Evolutionary conservation across 1,139 yeast species (phyloP).

Genomic region (Suhomyces bokatorum): DNA sequence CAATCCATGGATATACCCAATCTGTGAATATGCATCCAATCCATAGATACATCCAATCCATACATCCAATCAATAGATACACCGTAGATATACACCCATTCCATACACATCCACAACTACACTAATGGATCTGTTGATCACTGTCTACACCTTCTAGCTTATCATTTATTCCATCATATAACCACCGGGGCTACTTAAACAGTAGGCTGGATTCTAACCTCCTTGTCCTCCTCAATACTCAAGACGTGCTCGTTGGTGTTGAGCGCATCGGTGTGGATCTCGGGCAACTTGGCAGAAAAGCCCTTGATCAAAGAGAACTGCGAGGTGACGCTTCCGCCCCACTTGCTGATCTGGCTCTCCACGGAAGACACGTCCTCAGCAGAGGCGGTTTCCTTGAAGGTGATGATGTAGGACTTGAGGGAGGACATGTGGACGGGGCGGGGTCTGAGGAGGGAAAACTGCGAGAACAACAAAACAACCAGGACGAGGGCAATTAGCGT

Average conservation of each 20-base stretch:
- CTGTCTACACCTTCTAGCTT: too few relatives aligned
- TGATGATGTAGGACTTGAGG: constrained; percentile 38
- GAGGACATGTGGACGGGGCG: constrained; percentile 15
- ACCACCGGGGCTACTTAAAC: constrained; percentile 2
- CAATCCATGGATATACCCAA: too few relatives aligned
- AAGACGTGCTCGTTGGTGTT: constrained; percentile 48
- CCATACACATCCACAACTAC: too few relatives aligned
- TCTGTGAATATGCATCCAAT: too few relatives aligned
- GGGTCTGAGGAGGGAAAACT: constrained; percentile 1
- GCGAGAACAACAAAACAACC: constrained; percentile 7
- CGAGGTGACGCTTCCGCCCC: constrained; percentile 66
- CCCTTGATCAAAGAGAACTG: constrained; percentile 73
- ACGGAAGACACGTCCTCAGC: constrained; percentile 32
- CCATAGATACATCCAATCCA: too few relatives aligned
- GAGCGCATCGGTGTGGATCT: constrained; percentile 44
- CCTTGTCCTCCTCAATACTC: constrained; percentile 60
- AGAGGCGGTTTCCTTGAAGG: constrained; percentile 38
- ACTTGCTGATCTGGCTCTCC: constrained; percentile 35
- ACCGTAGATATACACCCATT: too few relatives aligned
- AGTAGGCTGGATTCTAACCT: constrained; percentile 46
- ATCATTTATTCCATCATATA: neutral
- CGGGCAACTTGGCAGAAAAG: constrained; percentile 55
- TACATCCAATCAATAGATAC: too few relatives aligned
- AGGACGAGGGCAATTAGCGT: constrained; percentile 2
- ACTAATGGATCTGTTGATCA: too few relatives aligned